These are phyloP conservation scores for Cochlearia excelsa DNA, from an alignment of 345 rosid species.

Conservation along the genomic window DNA sequence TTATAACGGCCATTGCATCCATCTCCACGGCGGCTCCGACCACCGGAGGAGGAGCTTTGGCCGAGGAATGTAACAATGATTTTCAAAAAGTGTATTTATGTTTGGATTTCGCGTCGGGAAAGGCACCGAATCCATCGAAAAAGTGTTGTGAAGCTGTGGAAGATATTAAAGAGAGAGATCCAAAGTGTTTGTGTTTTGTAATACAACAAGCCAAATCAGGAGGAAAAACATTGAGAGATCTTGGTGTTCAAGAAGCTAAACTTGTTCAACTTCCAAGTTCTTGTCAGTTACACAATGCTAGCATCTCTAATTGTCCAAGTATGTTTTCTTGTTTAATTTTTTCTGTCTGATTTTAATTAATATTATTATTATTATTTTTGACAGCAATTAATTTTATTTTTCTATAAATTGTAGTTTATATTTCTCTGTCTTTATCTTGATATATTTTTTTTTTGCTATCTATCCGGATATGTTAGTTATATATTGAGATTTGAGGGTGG, in stretches of 20 bases:
- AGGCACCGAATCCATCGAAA: constrained; percentile 45
- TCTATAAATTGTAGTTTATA: too few relatives aligned
- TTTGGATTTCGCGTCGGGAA: constrained; percentile 63
- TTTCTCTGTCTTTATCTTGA: too few relatives aligned
- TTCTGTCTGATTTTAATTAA: too few relatives aligned
- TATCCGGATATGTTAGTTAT: too few relatives aligned
- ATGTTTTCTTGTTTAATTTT: constrained; percentile 13
- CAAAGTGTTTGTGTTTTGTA: constrained; percentile 74
- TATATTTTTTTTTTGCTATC: too few relatives aligned
- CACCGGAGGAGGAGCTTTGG: constrained; percentile 21
- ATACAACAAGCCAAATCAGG: constrained; percentile 64
- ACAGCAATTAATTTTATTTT: too few relatives aligned
- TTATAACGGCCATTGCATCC: constrained; percentile 7
- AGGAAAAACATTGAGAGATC: constrained; percentile 43
- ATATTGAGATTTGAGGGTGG: too few relatives aligned
- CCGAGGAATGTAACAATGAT: constrained; percentile 40
- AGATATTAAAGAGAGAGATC: constrained; percentile 50
- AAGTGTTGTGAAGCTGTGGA: constrained; percentile 64
- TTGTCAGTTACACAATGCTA: constrained; percentile 69
- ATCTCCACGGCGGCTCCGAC: constrained; percentile 24
- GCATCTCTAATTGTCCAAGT: constrained; percentile 68
- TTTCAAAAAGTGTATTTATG: constrained; percentile 61
- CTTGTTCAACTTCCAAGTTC: constrained; percentile 77
- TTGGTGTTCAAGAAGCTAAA: constrained; percentile 63
- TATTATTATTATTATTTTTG: too few relatives aligned